These are phyloP conservation scores for Termitomyces bulborhizus DNA, from an alignment of 768 basidiomycete genomes.

Conservation along the genomic window DNA sequence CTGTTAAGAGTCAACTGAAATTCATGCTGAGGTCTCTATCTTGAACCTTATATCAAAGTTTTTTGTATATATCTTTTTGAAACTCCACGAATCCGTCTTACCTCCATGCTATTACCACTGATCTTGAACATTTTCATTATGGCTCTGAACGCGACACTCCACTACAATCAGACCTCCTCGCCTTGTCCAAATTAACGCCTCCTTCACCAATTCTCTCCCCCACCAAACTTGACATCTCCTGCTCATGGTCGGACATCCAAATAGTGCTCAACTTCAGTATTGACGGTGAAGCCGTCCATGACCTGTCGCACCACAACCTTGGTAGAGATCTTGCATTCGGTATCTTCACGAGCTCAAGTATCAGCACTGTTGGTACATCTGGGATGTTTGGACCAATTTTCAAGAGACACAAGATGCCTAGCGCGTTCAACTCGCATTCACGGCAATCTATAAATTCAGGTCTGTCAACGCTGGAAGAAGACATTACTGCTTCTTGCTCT, in stretches of 20 bases:
- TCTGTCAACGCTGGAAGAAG: neutral
- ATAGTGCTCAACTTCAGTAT: conserved; percentile 32
- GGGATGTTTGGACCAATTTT: conserved; percentile 22
- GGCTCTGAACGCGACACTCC: neutral
- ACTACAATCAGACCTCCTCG: conserved; percentile 20
- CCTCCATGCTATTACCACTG: too few relatives aligned
- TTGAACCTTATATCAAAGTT: too few relatives aligned
- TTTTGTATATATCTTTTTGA: too few relatives aligned
- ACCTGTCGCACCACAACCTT: neutral
- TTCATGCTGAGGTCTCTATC: too few relatives aligned
- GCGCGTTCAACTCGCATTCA: neutral
- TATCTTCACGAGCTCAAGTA: conserved; percentile 5
- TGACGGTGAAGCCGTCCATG: conserved; percentile 1
- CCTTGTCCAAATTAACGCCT: conserved; percentile 30
- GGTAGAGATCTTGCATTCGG: neutral
- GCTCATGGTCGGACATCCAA: conserved; percentile 47
- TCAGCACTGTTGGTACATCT: conserved; percentile 13
- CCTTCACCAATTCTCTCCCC: conserved; percentile 42
- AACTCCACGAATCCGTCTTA: too few relatives aligned
- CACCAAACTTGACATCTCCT: conserved; percentile 26
- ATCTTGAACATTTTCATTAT: too few relatives aligned
- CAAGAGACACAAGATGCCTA: conserved; percentile 5
- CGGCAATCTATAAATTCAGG: neutral
- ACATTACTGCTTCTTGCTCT: neutral
- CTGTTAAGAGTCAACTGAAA: too few relatives aligned